These are phyloP conservation scores for Mortierella sp. DNA, from an alignment of 371 early-diverging fungal genomes.

Conservation along the genomic window DNA sequence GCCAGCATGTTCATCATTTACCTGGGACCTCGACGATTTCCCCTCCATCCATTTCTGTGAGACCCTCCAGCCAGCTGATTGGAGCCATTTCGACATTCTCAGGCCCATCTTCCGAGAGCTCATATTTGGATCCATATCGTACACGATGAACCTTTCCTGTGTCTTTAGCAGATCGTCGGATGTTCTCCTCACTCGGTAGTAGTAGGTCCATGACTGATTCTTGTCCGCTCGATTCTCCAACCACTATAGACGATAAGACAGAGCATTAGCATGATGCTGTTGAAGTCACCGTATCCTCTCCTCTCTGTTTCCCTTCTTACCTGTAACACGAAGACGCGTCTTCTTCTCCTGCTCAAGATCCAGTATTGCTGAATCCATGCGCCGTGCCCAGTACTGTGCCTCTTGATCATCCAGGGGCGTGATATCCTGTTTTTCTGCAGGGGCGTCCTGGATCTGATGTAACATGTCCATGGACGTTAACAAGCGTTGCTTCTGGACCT, in stretches of 20 bases:
- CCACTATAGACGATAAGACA: slow-evolving; percentile 14
- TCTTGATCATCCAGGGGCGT: slow-evolving; percentile 41
- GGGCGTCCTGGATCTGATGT: slow-evolving; percentile 49
- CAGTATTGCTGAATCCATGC: slow-evolving; percentile 35
- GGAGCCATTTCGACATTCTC: slow-evolving; percentile 44
- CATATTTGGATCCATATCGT: slow-evolving; percentile 38
- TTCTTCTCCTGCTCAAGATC: slow-evolving; percentile 35
- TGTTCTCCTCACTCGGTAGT: slow-evolving; percentile 34
- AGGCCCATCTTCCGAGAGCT: slow-evolving; percentile 21
- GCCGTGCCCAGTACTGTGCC: slow-evolving; percentile 50
- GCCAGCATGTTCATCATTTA: slow-evolving; percentile 2
- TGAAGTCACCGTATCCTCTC: no score
- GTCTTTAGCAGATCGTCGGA: slow-evolving; percentile 44
- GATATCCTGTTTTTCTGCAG: slow-evolving; percentile 29
- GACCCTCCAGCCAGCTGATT: slow-evolving; percentile 50
- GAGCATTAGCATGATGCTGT: no score
- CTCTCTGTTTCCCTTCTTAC: slow-evolving; percentile 5
- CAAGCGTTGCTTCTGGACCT: slow-evolving; percentile 34
- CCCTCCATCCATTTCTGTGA: slow-evolving; percentile 29
- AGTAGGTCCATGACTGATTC: slow-evolving; percentile 45
- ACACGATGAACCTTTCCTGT: slow-evolving; percentile 51
- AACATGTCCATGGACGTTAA: slow-evolving; percentile 50
- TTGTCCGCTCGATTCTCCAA: slow-evolving; percentile 52
- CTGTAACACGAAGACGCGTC: slow-evolving; percentile 38
- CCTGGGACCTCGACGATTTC: slow-evolving; percentile 51